These are phyloP conservation scores for Talinum fruticosum DNA, from an alignment of 148 eudicot species.

Conservation along the genomic window DNA sequence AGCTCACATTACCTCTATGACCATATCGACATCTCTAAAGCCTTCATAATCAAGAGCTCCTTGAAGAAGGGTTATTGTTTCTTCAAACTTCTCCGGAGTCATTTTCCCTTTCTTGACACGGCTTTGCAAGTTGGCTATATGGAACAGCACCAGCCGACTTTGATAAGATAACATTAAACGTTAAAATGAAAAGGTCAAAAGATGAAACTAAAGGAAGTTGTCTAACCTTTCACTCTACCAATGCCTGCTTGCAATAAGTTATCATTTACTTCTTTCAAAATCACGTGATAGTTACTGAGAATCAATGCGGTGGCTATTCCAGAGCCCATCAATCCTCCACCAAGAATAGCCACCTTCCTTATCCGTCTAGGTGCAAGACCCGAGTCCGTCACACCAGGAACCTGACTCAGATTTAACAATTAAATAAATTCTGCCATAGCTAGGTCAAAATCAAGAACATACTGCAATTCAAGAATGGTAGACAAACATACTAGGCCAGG, in stretches of 20 bases:
- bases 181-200: constrained; percentile 9
- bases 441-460: not conserved
- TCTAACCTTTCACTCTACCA: constrained; percentile 75
- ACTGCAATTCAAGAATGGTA: not conserved
- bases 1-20: constrained; percentile 66
- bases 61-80: constrained; percentile 68
- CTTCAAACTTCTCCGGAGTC: constrained; percentile 68
- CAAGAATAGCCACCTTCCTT: constrained; percentile 81
- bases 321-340: constrained; percentile 97
- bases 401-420: constrained; percentile 33
- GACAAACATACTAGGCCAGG: not conserved
- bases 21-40: constrained; percentile 90
- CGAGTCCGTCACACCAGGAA: constrained; percentile 82
- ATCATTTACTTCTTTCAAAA: constrained; percentile 86
- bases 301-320: constrained; percentile 92
- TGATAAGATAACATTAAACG: not conserved
- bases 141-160: constrained; percentile 16
- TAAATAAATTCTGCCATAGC: not conserved
- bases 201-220: not conserved
- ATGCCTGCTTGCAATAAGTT: constrained; percentile 70
- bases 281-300: constrained; percentile 63
- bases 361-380: constrained; percentile 68
- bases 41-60: constrained; percentile 74
- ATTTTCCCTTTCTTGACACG: constrained; percentile 85
- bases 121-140: constrained; percentile 79